Evolutionary conservation across 2,329 filamentous ascomycete species (phyloP).

Genomic region (Colletotrichum sp.): DNA sequence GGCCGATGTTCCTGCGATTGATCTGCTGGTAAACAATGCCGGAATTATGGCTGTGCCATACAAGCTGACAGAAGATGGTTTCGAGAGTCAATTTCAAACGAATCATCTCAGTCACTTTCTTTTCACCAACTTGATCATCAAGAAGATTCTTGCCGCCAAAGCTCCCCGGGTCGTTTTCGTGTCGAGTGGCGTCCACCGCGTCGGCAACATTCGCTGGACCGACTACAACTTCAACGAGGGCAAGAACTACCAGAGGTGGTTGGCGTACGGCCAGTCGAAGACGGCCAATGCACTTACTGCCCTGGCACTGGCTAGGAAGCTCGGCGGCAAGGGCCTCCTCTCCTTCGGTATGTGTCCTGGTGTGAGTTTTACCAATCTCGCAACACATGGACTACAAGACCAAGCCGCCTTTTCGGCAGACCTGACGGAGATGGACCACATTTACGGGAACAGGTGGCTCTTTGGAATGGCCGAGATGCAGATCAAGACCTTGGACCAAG

Average conservation of each 20-base stretch:
- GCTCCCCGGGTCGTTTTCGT: conserved; percentile 45
- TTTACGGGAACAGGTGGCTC: not conserved
- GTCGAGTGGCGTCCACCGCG: conserved; percentile 26
- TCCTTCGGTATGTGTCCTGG: not conserved
- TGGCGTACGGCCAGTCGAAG: conserved; percentile 41
- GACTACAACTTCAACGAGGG: conserved; percentile 48
- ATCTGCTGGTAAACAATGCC: conserved; percentile 36
- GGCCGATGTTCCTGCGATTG: conserved; percentile 32
- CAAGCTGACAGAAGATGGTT: conserved; percentile 36
- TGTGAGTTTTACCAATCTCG: not conserved
- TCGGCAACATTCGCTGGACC: conserved; percentile 44
- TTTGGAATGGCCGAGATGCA: not conserved
- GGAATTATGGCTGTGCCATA: conserved; percentile 24
- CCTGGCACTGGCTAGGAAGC: not conserved
- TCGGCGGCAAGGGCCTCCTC: not conserved
- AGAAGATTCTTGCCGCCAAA: conserved; percentile 29
- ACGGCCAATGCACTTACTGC: conserved; percentile 29
- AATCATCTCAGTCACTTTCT: conserved; percentile 44
- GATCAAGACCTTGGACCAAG: not conserved
- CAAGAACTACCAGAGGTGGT: conserved; percentile 22
- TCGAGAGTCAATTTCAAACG: conserved; percentile 40
- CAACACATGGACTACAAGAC: not conserved
- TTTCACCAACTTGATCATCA: conserved; percentile 40
- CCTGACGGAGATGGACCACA: not conserved
- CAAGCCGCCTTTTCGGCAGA: not conserved